Percentiles rank a stretch among this genome's conserved stretches.
phyloP scores from a whole-genome alignment of 2,329 filamentous ascomycete species.

The Cadophora luteo-olivacea region DNA sequence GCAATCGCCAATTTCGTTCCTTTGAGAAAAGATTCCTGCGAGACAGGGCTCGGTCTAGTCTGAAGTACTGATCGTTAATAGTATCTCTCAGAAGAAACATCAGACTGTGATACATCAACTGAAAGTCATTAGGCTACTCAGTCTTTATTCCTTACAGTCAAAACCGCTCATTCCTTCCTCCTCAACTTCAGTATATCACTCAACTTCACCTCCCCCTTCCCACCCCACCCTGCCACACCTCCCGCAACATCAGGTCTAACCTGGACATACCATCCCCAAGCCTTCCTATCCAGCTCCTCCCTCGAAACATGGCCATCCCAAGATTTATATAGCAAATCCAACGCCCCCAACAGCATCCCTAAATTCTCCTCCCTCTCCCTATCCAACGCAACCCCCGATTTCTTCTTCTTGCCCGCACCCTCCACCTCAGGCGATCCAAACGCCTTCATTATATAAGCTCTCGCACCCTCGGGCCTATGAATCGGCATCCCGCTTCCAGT shows the following conservation, averaged over 20 bases:
- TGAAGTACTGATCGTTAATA: too few relatives aligned
- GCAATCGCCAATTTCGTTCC: background rate
- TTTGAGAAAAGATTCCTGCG: too few relatives aligned
- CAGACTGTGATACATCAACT: too few relatives aligned
- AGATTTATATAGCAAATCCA: conserved; percentile 75
- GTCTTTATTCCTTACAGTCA: background rate
- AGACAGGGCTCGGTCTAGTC: too few relatives aligned
- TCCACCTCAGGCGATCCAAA: conserved; percentile 54
- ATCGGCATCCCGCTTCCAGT: conserved; percentile 66
- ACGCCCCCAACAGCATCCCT: conserved; percentile 70
- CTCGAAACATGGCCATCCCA: conserved; percentile 70
- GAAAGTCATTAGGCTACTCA: background rate
- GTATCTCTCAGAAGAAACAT: too few relatives aligned
- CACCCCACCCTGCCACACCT: conserved; percentile 82
- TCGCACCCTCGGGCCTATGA: conserved; percentile 74
- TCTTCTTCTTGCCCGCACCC: conserved; percentile 54
- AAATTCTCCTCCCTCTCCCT: conserved; percentile 74
- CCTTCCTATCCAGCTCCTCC: conserved; percentile 74
- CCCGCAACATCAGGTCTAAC: conserved; percentile 78
- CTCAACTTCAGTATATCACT: conserved; percentile 69
- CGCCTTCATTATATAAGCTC: conserved; percentile 61
- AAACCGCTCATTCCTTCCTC: conserved; percentile 43
- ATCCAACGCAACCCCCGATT: conserved; percentile 56
- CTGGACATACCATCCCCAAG: conserved; percentile 83
- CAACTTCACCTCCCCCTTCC: conserved; percentile 74